Percentiles rank a stretch among this genome's conserved stretches.
phyloP scores from a whole-genome alignment of 441 rosid genomes.

The Melastoma candidum region DNA sequence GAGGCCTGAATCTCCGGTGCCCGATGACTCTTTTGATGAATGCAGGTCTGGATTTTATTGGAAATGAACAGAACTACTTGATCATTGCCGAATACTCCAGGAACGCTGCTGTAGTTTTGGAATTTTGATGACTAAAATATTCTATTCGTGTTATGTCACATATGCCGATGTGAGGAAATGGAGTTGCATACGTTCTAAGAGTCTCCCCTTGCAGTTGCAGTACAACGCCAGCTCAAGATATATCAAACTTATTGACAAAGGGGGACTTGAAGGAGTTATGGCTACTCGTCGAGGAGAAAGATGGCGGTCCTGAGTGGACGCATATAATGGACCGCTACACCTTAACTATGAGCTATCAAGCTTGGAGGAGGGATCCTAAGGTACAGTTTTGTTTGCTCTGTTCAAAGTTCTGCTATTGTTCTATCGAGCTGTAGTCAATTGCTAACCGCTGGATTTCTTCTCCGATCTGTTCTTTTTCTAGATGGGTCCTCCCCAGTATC shows the following conservation, averaged over 20 bases:
- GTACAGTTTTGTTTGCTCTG: slow-evolving; percentile 15
- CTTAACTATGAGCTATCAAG: slow-evolving; percentile 55
- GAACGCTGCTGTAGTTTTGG: no score
- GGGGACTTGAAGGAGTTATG: slow-evolving; percentile 50
- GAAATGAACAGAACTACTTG: neutral
- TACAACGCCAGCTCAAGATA: slow-evolving; percentile 21
- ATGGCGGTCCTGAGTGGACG: slow-evolving; percentile 64
- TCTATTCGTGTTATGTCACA: no score
- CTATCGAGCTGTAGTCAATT: no score
- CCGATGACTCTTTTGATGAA: slow-evolving; percentile 13
- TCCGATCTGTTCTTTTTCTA: slow-evolving; percentile 15
- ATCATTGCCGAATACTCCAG: neutral
- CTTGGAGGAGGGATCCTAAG: slow-evolving; percentile 69
- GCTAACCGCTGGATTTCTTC: neutral
- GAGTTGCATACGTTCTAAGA: neutral
- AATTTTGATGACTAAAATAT: no score
- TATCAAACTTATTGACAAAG: slow-evolving; percentile 35
- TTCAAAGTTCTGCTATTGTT: no score
- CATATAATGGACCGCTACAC: slow-evolving; percentile 67
- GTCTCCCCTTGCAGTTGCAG: slow-evolving; percentile 18
- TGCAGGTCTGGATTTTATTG: slow-evolving; percentile 22
- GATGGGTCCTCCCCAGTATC: slow-evolving; percentile 72
- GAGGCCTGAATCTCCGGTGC: slow-evolving; percentile 4
- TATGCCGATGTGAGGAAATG: neutral
- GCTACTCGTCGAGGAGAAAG: slow-evolving; percentile 52